Conservation (phyloP, 83 land plant species). For the Diphasiastrum complanatum region DNA sequence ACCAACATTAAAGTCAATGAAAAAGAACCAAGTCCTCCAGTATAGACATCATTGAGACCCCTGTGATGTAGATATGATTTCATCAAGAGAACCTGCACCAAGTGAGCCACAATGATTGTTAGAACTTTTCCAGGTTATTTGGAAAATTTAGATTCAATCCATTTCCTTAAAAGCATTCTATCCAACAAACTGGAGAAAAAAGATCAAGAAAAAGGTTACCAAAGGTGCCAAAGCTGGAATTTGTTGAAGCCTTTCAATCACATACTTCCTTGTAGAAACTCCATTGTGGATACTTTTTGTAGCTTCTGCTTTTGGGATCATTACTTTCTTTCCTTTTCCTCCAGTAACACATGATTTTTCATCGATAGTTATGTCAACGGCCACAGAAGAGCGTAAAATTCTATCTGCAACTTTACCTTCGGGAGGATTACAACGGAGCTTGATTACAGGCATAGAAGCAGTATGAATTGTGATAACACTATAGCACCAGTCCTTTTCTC, state of each 20-base stretch:
- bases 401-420: neutral
- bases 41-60: constrained; percentile 10
- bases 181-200: too few relatives aligned
- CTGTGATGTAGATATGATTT: too few relatives aligned
- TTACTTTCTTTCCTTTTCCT: neutral
- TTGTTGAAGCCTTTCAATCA: constrained; percentile 3
- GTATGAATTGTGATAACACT: neutral
- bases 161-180: neutral
- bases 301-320: too few relatives aligned
- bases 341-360: neutral
- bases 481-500: neutral
- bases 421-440: constrained; percentile 2
- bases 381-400: neutral
- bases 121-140: neutral
- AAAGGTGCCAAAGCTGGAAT: constrained; percentile 12
- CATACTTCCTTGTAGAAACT: constrained; percentile 6
- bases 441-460: constrained; percentile 14
- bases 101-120: neutral
- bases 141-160: neutral
- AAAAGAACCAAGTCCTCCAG: constrained; percentile 10
- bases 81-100: constrained; percentile 8
- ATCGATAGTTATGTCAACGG: constrained; percentile 5
- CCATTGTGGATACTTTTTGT: constrained; percentile 5
- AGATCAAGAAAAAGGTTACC: too few relatives aligned
- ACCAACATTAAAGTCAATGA: constrained; percentile 8